Base-by-base conservation (phyloP, 2,329 filamentous ascomycete genomes). In the Paraphoma chrysanthemicola region DNA sequence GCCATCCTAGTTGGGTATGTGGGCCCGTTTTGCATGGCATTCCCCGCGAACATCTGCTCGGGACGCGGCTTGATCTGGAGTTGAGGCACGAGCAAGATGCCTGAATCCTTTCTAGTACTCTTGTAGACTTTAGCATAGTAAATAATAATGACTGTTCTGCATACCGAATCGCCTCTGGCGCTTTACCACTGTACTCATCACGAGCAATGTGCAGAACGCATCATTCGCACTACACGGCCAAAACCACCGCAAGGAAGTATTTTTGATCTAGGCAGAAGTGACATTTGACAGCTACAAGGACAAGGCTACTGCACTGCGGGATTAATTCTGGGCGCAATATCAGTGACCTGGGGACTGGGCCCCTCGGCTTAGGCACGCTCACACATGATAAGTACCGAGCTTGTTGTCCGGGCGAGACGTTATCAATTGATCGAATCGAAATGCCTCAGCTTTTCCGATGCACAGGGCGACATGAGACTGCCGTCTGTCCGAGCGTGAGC, bases 401-500 rank as follows among this genome's bases (percentile, higher is more conserved):
- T 31, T 14, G 33, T 36, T 29, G 7, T 4, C 18, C 29, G 28
- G 48, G 12, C 29, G 18, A 44, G 41, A 18, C 39, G 48, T 43
- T 43, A 33, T 31, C 48, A 50, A 43, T 33, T 17, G 39, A 50
- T 47, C 44, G 47, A n/a, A 50, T 47, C 42, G 47, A 69, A 68
- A 67, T 68, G 61, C 64, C 64, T 66, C 64, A 67, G 50, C 50
- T 62, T 64, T 64, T 64, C 61, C 59, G 63, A 51, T 50, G 28
- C 50, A 47, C 39, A 54, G 44, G 23, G 18, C 42, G 36, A 52
- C 48, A 11, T 59, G 53, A 52, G 43, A 60, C 57, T 54, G 56
- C 69, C 68, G 59, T 57, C 68, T 54, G 61, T 59, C 70, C 70
- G 70, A 68, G 51, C 50, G 31, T 67, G 60, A 59, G 54, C 51